Evolutionary conservation across 495 filamentous ascomycete genomes (phyloP), one percentile per base, ranked within the genome.

Genomic region (Pyronema omphalodes): DNA sequence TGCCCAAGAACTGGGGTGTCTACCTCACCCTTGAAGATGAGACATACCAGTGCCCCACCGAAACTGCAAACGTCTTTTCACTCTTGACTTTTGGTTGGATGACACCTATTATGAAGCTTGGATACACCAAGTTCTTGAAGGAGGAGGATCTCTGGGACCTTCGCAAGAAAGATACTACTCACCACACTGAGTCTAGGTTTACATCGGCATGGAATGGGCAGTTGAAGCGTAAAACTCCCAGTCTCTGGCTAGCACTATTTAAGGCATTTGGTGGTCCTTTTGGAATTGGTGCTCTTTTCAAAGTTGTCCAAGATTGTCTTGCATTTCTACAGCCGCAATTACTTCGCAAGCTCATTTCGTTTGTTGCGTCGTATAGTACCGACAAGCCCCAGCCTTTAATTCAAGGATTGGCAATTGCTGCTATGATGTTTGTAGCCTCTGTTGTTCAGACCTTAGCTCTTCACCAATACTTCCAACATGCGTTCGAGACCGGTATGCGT

Each of bases 131-230:
- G 52, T 99, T 76, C 64, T 73, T 99, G 50, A 94, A 86, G 5
- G 89, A 99, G 68, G 86, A 99, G 55, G 91, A 99, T 68, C 75
- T 99, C 45, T 99, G 91, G 91, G 89, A 84, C 59, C 74, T 99
- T 39, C 78, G 89, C 11, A 80, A 76, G 55, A 73, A 74, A 49
- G 88, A 95, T 67, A 83, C 80, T 4, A 93, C 91, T 19, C 75
- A 76, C 44, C 67, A 67, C 14, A 88, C 91, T 0, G 76, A 79
- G 3, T 66, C 67, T 7, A 67, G 72, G 3, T 82, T 99, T 59
- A 75, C 78, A n/a, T 68, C 78, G 43, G 74, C 81, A 7, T 99
- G 91, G 91, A 69, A 78, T 9, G 61, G 79, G 53, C 80, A 99
- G 68, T 67, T 94, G 55, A 66, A 80, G 55, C 80, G 83, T 60